phyloP scores from a whole-genome alignment of 345 rosid genomes.

The Crucihimalaya himalaica region DNA sequence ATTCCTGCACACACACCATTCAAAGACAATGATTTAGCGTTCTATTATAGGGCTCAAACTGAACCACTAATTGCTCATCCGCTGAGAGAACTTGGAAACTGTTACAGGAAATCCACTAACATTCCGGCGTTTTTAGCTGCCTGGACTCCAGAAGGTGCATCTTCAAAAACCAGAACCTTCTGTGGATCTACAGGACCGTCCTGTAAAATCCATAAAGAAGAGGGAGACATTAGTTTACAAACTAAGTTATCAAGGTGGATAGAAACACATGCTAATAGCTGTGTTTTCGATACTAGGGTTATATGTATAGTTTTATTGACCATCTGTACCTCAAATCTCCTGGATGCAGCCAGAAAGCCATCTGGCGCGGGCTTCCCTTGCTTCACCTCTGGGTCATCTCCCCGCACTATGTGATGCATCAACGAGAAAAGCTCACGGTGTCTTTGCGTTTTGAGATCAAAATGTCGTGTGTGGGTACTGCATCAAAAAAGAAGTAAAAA shows the following conservation, averaged over 20 bases:
- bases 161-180: constrained; percentile 79
- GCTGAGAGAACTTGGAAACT: constrained; percentile 6
- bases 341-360: constrained; percentile 81
- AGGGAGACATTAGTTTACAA: constrained; percentile 7
- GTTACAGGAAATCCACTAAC: constrained; percentile 53
- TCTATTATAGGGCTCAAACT: neutral
- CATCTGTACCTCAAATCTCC: constrained; percentile 77
- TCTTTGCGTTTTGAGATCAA: constrained; percentile 74
- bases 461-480: constrained; percentile 83
- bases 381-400: constrained; percentile 96
- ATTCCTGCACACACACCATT: constrained; percentile 51
- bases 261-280: neutral
- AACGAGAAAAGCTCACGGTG: constrained; percentile 77
- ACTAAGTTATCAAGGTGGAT: neutral
- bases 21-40: neutral
- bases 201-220: constrained; percentile 42
- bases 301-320: neutral
- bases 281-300: neutral
- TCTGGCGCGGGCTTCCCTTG: constrained; percentile 94
- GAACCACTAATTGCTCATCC: neutral
- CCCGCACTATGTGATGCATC: constrained; percentile 92
- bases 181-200: constrained; percentile 62
- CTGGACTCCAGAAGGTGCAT: constrained; percentile 89
- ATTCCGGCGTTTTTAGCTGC: constrained; percentile 94
- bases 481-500: neutral